Evolutionary conservation across 2,329 filamentous ascomycete genomes (phyloP).

Genomic region (Didymella exigua): DNA sequence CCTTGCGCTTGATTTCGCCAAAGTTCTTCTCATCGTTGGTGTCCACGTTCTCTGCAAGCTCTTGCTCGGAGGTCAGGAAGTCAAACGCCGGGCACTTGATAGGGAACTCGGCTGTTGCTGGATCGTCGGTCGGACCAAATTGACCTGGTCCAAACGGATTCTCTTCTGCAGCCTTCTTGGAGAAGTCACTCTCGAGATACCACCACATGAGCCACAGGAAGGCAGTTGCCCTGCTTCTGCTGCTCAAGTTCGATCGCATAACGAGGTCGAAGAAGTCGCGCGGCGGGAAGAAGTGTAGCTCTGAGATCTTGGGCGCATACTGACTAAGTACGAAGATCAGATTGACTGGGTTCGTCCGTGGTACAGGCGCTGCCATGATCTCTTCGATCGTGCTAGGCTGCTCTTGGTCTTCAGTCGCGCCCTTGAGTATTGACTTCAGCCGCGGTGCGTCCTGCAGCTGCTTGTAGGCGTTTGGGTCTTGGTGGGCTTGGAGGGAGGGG

Average conservation of each 20-base stretch:
- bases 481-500: constrained; percentile 90
- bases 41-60: constrained; percentile 74
- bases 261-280: constrained; percentile 96
- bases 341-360: constrained; percentile 95
- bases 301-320: constrained; percentile 87
- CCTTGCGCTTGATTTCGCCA: constrained; percentile 74
- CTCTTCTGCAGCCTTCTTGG: constrained; percentile 80
- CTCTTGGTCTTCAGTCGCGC: constrained; percentile 86
- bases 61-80: constrained; percentile 68
- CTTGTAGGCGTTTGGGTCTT: constrained; percentile 96
- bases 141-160: constrained; percentile 82
- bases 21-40: constrained; percentile 71
- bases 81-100: constrained; percentile 69
- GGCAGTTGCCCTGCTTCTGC: constrained; percentile 79
- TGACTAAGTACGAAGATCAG: constrained; percentile 93
- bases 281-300: constrained; percentile 83
- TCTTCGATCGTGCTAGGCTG: constrained; percentile 85
- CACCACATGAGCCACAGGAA: constrained; percentile 99
- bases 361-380: constrained; percentile 70
- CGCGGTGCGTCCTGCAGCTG: constrained; percentile 95
- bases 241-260: constrained; percentile 85
- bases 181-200: constrained; percentile 95
- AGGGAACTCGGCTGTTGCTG: constrained; percentile 53
- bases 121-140: constrained; percentile 42
- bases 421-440: constrained; percentile 95